Percentiles rank a stretch among this genome's conserved stretches.
phyloP scores from a whole-genome alignment of 1,284 basidiomycete species.

The Boletus coffeatus region DNA sequence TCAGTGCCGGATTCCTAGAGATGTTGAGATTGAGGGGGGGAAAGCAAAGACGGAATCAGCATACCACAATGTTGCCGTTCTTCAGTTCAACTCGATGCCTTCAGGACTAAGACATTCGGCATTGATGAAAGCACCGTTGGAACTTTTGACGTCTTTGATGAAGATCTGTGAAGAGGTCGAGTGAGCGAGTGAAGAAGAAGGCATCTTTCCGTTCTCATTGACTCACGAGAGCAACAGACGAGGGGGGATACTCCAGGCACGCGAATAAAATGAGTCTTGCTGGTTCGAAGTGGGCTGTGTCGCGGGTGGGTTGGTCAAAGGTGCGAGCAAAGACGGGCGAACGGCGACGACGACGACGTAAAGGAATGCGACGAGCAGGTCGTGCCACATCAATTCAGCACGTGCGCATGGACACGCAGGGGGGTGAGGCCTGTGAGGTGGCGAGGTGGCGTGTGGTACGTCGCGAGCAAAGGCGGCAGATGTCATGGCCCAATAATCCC shows the following conservation, averaged over 20 bases:
- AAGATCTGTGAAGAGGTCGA: slow-evolving; percentile 58
- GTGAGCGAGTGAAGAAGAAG: no score
- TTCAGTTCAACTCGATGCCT: slow-evolving; percentile 90
- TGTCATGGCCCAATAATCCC: no score
- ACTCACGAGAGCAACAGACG: no score
- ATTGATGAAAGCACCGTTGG: slow-evolving; percentile 97
- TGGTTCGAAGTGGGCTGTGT: not conserved
- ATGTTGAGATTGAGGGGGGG: slow-evolving; percentile 39
- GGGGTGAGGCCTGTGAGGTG: no score
- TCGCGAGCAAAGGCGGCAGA: no score
- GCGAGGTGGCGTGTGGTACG: no score
- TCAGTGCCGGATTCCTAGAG: slow-evolving; percentile 86
- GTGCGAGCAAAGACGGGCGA: not conserved
- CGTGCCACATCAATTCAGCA: no score
- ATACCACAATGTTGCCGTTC: slow-evolving; percentile 85
- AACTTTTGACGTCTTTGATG: slow-evolving; percentile 77
- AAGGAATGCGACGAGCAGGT: no score
- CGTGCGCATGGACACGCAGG: no score
- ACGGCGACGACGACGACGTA: no score
- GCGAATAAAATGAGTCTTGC: not conserved
- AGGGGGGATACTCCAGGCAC: no score
- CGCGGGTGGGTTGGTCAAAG: not conserved
- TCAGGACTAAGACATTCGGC: slow-evolving; percentile 88
- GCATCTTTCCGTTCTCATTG: no score
- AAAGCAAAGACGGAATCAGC: slow-evolving; percentile 24